Percentiles rank a stretch among this genome's conserved stretches.
Evolutionary conservation across 192 early-diverging fungal species (phyloP).

Genomic region (Backusella tuberculispora): DNA sequence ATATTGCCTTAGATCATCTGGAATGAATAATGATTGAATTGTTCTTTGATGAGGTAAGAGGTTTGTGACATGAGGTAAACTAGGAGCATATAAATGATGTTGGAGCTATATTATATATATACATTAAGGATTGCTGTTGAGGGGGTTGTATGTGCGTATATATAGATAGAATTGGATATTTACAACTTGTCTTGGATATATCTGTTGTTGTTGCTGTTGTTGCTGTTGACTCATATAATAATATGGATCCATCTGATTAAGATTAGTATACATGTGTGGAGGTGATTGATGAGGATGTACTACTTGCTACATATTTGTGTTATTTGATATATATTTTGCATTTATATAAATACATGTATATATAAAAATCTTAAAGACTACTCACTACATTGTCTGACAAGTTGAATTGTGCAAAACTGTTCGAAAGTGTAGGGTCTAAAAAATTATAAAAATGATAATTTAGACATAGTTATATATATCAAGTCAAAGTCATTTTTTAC

Average conservation of each 20-base stretch:
- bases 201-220: slow-evolving; percentile 34
- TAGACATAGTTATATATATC: neutral
- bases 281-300: slow-evolving; percentile 19
- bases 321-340: no score
- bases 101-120: slow-evolving; percentile 57
- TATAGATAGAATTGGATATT: neutral
- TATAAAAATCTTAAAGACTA: neutral
- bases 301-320: neutral
- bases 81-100: slow-evolving; percentile 79
- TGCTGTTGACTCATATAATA: slow-evolving; percentile 25
- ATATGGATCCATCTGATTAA: slow-evolving; percentile 38
- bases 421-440: neutral
- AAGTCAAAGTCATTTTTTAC: neutral
- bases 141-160: neutral
- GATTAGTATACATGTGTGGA: slow-evolving; percentile 19
- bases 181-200: slow-evolving; percentile 23
- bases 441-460: neutral
- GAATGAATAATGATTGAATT: slow-evolving; percentile 83
- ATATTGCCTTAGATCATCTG: slow-evolving; percentile 82
- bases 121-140: neutral
- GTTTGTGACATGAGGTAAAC: slow-evolving; percentile 68
- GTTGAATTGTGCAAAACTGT: slow-evolving; percentile 16
- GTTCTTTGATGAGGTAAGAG: slow-evolving; percentile 76
- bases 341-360: no score
- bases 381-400: slow-evolving; percentile 2